Conservation (phyloP, 352 stramenopile genomes). For the Blastocystis sp. region DNA sequence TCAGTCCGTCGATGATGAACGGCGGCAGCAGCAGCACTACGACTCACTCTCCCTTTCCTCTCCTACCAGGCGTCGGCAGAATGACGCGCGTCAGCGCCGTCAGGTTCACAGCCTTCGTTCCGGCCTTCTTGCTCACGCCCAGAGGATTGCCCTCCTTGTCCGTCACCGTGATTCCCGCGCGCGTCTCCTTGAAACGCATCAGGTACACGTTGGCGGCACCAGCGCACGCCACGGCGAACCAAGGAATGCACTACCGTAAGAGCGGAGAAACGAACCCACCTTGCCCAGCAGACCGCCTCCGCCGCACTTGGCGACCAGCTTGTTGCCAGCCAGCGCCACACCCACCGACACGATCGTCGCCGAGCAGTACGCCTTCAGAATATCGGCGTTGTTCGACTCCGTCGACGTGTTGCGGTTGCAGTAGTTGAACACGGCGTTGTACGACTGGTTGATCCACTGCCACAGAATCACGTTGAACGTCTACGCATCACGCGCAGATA, state of each 20-base stretch:
- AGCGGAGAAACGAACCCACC: slow-evolving; percentile 62
- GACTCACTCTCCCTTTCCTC: not conserved
- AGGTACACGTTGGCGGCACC: slow-evolving; percentile 78
- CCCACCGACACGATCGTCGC: slow-evolving; percentile 71
- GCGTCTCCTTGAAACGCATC: slow-evolving; percentile 75
- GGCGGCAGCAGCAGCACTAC: slow-evolving; percentile 56
- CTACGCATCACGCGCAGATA: not conserved
- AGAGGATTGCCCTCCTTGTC: slow-evolving; percentile 64
- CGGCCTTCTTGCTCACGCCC: slow-evolving; percentile 68
- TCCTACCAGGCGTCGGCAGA: slow-evolving; percentile 73
- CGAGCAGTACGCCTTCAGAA: slow-evolving; percentile 70
- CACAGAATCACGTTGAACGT: slow-evolving; percentile 69
- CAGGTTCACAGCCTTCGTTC: slow-evolving; percentile 69
- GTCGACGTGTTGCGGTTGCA: slow-evolving; percentile 78
- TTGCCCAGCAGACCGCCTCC: slow-evolving; percentile 62
- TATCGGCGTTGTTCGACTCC: slow-evolving; percentile 69
- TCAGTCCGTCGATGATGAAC: slow-evolving; percentile 50
- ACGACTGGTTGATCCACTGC: slow-evolving; percentile 80
- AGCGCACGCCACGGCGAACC: slow-evolving; percentile 72
- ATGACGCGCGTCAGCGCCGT: slow-evolving; percentile 73
- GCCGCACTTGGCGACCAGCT: slow-evolving; percentile 65
- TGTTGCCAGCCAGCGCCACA: slow-evolving; percentile 70
- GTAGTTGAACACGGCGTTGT: slow-evolving; percentile 82
- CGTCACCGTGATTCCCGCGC: slow-evolving; percentile 42
- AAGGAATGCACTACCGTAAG: slow-evolving; percentile 67